Evolutionary conservation across 208 protist genomes (phyloP).

Genomic region (Trichomonas tenax): DNA sequence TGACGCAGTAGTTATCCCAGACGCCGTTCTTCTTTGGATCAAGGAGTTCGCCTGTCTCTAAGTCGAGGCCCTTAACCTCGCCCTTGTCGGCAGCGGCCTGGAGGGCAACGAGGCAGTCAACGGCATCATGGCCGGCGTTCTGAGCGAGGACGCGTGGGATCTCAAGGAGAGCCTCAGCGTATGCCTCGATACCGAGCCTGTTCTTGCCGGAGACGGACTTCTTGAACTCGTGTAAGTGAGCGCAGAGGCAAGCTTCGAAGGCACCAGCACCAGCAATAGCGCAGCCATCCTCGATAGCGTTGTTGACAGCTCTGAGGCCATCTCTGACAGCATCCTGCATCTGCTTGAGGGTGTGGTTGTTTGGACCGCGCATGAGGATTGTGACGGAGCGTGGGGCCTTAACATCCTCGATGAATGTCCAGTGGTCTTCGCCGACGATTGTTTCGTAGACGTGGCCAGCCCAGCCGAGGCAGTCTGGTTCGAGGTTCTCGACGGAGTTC

Average conservation of each 20-base stretch:
- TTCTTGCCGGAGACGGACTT: slow-evolving; percentile 53
- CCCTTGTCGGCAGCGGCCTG: background rate
- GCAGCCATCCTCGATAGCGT: slow-evolving; percentile 60
- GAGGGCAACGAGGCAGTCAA: slow-evolving; percentile 79
- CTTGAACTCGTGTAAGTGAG: slow-evolving; percentile 64
- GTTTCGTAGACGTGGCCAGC: slow-evolving; percentile 85
- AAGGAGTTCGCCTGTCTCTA: slow-evolving; percentile 79
- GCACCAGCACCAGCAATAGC: slow-evolving; percentile 84
- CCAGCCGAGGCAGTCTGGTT: slow-evolving; percentile 50
- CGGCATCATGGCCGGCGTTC: slow-evolving; percentile 89
- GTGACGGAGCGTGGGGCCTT: slow-evolving; percentile 88
- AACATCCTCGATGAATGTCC: slow-evolving; percentile 95
- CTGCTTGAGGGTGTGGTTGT: slow-evolving; percentile 93
- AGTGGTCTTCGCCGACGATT: slow-evolving; percentile 92
- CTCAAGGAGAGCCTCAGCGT: slow-evolving; percentile 89
- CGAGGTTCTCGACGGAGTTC: slow-evolving; percentile 91
- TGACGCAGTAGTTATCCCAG: slow-evolving; percentile 92
- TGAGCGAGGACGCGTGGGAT: slow-evolving; percentile 94
- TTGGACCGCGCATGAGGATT: slow-evolving; percentile 93
- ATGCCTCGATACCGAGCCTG: slow-evolving; percentile 90
- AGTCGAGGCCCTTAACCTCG: slow-evolving; percentile 63
- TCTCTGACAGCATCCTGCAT: slow-evolving; percentile 92
- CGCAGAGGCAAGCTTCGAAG: slow-evolving; percentile 82
- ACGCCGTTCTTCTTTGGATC: slow-evolving; percentile 76
- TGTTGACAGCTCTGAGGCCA: slow-evolving; percentile 94